Evolutionary conservation across 1,284 basidiomycete genomes (phyloP), one percentile per base, ranked within the genome.

Genomic region (Irpex sp.): DNA sequence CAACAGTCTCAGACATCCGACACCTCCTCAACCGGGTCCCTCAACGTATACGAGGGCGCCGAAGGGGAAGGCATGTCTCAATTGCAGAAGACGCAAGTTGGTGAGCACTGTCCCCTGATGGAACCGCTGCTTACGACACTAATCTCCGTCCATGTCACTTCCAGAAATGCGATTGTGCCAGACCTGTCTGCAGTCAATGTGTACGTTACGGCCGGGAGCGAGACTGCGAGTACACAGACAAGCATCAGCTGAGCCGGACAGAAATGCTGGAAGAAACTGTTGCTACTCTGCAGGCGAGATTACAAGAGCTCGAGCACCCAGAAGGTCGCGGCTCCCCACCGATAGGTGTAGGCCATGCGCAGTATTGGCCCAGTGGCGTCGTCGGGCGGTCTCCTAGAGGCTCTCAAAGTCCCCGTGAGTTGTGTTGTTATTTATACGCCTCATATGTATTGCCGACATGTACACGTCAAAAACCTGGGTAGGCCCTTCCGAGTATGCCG

Each of bases 141-240:
- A 31, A 8, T 15, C 47, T 61, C 4, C 26, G 11, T 49, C 47
- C 37, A 31, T 50, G 15, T 31, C 19, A 8, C 37, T 7, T 36
- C 5, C 59, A 75, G 73, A 71, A 68, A 66, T 75, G 74, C 58
- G 74, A 75, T 55, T 72, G 72, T 46, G 66, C 57, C 8, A 67
- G 68, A 6, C 72, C 72, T 1, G 63, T 74, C 4, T 75, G 74
- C 55, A 70, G 69, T 13, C 74, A 71, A 59, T 75, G 74, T 61
- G 68, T 68, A n/a, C 71, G 74, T n/a, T 68, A 70, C 13, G 66
- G 65, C 55, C 62, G 72, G n/a, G 72, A 73, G 59, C 59, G 59
- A 4, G 73, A 74, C 57, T 75, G 74, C 54, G 72, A 75, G 65
- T 75, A 73, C 60, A 71, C 74, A 17, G 72, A 73, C 43, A 72